Evolutionary conservation across 352 stramenopile species (phyloP), one percentile per base, ranked within the genome.

Genomic region (Globisporangium orthogonon): DNA sequence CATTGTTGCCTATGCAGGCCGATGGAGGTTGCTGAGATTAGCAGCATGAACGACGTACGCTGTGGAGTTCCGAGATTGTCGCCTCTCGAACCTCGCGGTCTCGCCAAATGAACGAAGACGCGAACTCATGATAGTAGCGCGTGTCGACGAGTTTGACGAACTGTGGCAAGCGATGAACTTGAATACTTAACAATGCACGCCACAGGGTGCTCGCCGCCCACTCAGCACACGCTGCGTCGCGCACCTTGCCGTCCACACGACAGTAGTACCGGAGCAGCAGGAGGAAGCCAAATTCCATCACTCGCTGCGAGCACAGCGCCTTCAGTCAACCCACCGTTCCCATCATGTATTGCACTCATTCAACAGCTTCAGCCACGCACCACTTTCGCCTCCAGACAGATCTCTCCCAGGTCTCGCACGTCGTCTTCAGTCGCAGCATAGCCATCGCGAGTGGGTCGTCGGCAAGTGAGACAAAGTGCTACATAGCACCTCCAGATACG

Each of bases 71-170:
- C 10, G 35, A 18, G 14, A 79, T 66, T 5, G 39, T 71, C 6
- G 67, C 64, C 60, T 82, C 53, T 10, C 78, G 69, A 15, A 63
- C 48, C 60, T 88, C 70, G 28, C 74, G 67, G 56, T 86, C 78
- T 39, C 78, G 63, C 69, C 75, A 84, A 33, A 88, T 56, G 41
- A 84, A 81, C 2, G 67, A 50, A 40, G 76, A 37, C 11, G 59
- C 74, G 52, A 86, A 88, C 41, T 86, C 76, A 41, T 88, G 78
- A 53, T 86, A 86, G 52, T 86, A 86, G 28, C 78, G 71, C 1
- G 74, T 79, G 41, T 88, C 76, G 14, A 73, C 45, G 3, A 88
- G 52, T 52, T 71, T 73, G 7, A 86, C 57, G 47, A 63, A 67
- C 73, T 86, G 51, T 13, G 23, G 31, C 39, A 2, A 1, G 45